A percentile compares a stretch with the other conserved stretches of the same genome.
phyloP scores from a whole-genome alignment of 2,329 filamentous ascomycete genomes.

The Biscogniauxia sp. region DNA sequence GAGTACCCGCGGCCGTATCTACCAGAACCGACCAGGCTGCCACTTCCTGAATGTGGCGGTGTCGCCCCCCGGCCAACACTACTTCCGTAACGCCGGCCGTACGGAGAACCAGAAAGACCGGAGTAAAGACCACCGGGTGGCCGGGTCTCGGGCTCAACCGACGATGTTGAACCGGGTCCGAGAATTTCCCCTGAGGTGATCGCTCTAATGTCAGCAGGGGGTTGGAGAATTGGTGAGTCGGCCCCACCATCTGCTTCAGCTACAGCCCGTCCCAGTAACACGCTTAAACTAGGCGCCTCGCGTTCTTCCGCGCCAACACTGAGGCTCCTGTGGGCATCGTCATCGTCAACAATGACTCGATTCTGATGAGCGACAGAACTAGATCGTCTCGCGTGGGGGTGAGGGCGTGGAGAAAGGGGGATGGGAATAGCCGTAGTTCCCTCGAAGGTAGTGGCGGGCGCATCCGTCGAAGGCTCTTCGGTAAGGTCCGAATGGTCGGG shows the following conservation, averaged over 20 bases:
- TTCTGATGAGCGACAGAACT: constrained; percentile 68
- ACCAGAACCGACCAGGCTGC: constrained; percentile 32
- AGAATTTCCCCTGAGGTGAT: constrained; percentile 39
- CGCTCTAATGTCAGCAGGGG: constrained; percentile 42
- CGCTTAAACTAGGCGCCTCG: constrained; percentile 63
- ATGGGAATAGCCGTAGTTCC: constrained; percentile 70
- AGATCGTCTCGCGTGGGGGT: constrained; percentile 57
- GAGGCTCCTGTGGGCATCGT: constrained; percentile 63
- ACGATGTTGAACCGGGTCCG: constrained; percentile 37
- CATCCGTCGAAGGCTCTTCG: constrained; percentile 36
- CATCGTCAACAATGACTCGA: constrained; percentile 52
- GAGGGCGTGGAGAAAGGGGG: constrained; percentile 64
- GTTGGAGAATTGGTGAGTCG: constrained; percentile 36
- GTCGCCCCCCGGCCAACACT: constrained; percentile 33
- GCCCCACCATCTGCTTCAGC: constrained; percentile 37
- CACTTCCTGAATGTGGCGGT: constrained; percentile 33
- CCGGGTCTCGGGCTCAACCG: constrained; percentile 42
- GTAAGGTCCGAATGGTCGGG: constrained; percentile 26
- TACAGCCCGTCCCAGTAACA: constrained; percentile 51
- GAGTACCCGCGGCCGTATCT: constrained; percentile 35
- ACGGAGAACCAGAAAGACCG: constrained; percentile 43
- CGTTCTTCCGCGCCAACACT: constrained; percentile 66
- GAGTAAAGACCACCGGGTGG: constrained; percentile 44
- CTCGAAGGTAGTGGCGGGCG: constrained; percentile 41
- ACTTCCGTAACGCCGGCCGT: constrained; percentile 44